Conservation (phyloP, 2,329 filamentous ascomycete genomes). For the Scedosporium minutisporum region DNA sequence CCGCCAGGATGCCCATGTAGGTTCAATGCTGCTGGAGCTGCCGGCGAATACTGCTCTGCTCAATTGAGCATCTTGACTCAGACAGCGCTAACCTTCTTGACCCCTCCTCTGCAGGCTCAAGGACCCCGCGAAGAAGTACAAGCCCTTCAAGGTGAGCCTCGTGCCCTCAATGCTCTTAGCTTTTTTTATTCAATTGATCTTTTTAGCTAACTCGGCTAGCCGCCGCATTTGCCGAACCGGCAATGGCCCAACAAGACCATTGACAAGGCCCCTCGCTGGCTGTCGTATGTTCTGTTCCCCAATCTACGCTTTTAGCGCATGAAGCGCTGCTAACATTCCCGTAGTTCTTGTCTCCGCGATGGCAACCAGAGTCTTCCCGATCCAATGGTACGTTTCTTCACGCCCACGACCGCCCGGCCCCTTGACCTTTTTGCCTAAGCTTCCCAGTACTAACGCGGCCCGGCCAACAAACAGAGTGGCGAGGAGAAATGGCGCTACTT, state of each 20-base stretch:
- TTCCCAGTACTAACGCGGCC: not conserved
- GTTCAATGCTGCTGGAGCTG: not conserved
- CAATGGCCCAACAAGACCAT: conserved; percentile 80
- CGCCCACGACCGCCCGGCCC: not conserved
- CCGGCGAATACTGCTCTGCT: not conserved
- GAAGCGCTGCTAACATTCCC: conserved; percentile 1
- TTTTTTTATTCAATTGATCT: not conserved
- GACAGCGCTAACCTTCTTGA: not conserved
- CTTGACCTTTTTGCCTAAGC: not conserved
- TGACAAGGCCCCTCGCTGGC: conserved; percentile 80
- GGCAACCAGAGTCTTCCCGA: conserved; percentile 90
- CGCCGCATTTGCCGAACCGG: conserved; percentile 56
- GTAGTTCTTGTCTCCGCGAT: conserved; percentile 51
- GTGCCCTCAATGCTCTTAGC: not conserved
- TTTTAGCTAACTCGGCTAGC: conserved; percentile 15
- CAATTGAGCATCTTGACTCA: not conserved
- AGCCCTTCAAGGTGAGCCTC: conserved; percentile 10
- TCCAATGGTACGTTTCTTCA: conserved; percentile 61
- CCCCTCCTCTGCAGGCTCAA: not conserved
- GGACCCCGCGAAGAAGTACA: conserved; percentile 11
- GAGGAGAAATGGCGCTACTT: conserved; percentile 95
- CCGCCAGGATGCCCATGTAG: conserved; percentile 6
- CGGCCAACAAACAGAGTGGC: conserved; percentile 53
- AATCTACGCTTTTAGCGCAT: not conserved
- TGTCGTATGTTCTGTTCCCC: conserved; percentile 57